A percentile compares a stretch with the other conserved stretches of the same genome.
phyloP scores from a whole-genome alignment of 2,329 filamentous ascomycete species.

The Ophiostoma tasmaniense region DNA sequence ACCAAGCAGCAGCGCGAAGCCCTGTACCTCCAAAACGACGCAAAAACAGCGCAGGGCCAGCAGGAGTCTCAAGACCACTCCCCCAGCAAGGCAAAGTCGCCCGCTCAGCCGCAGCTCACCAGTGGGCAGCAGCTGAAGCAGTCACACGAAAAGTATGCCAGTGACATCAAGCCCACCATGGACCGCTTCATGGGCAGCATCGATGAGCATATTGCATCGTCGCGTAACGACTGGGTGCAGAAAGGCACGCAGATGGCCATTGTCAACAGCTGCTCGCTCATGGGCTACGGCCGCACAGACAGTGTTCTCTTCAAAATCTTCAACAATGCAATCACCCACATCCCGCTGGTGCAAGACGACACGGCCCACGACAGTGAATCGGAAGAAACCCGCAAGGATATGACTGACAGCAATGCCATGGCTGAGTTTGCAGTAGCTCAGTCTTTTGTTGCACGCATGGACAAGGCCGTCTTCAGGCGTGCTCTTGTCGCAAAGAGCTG shows the following conservation, averaged over 20 bases:
- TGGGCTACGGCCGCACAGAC: slow-evolving; percentile 44
- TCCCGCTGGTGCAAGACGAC: neutral
- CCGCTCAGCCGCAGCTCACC: neutral
- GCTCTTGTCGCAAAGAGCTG: slow-evolving; percentile 42
- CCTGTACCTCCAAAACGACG: neutral
- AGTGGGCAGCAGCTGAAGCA: neutral
- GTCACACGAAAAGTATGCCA: neutral
- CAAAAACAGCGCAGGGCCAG: neutral
- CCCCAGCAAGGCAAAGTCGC: neutral
- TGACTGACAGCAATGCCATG: neutral
- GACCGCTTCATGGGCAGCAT: slow-evolving; percentile 45
- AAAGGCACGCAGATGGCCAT: slow-evolving; percentile 49
- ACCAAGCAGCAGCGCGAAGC: neutral
- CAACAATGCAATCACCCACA: neutral
- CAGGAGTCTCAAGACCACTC: neutral
- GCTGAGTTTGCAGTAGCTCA: neutral
- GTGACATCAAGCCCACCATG: slow-evolving; percentile 26
- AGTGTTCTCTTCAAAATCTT: slow-evolving; percentile 36
- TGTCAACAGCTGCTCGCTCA: slow-evolving; percentile 43
- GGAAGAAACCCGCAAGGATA: no score
- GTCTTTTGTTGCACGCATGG: slow-evolving; percentile 35
- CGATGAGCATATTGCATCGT: slow-evolving; percentile 47
- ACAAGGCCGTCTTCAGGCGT: slow-evolving; percentile 40
- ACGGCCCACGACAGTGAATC: no score
- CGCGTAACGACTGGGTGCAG: slow-evolving; percentile 44